A percentile compares a stretch with the other conserved stretches of the same genome.
Evolutionary conservation across 176 grass and related monocot species (phyloP).

Genomic region (Oryza glumipatula): DNA sequence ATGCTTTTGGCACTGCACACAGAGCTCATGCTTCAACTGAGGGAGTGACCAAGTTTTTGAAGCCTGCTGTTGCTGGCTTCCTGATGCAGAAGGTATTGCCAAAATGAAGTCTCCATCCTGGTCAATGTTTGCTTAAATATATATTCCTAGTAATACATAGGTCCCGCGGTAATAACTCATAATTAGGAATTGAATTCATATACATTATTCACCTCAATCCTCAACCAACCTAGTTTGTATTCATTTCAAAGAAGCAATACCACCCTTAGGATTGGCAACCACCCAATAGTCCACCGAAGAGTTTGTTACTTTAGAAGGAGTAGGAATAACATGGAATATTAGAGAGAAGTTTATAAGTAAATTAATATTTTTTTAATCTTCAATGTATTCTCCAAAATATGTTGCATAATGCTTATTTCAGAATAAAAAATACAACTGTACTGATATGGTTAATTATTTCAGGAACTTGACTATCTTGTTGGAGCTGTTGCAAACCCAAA

Average conservation of each 20-base stretch:
- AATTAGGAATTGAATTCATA: background rate
- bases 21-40: slow-evolving; percentile 93
- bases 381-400: background rate
- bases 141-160: background rate
- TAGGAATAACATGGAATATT: background rate
- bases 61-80: slow-evolving; percentile 94
- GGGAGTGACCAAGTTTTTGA: slow-evolving; percentile 93
- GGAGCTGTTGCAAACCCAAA: slow-evolving; percentile 92
- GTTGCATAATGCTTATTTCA: background rate
- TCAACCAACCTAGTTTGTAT: background rate
- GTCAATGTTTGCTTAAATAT: background rate
- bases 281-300: background rate
- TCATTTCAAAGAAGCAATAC: background rate
- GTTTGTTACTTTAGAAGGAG: too few relatives aligned
- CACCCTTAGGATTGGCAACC: background rate
- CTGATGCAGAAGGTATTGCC: slow-evolving; percentile 95
- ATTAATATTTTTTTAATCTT: background rate
- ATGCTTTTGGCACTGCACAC: slow-evolving; percentile 88
- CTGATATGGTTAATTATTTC: background rate
- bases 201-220: background rate
- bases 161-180: background rate
- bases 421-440: background rate
- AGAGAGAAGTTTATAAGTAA: background rate
- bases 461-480: slow-evolving; percentile 98
- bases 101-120: background rate